These are phyloP conservation scores for Plantago ovata DNA, from an alignment of 257 asterid genomes.

Conservation along the genomic window DNA sequence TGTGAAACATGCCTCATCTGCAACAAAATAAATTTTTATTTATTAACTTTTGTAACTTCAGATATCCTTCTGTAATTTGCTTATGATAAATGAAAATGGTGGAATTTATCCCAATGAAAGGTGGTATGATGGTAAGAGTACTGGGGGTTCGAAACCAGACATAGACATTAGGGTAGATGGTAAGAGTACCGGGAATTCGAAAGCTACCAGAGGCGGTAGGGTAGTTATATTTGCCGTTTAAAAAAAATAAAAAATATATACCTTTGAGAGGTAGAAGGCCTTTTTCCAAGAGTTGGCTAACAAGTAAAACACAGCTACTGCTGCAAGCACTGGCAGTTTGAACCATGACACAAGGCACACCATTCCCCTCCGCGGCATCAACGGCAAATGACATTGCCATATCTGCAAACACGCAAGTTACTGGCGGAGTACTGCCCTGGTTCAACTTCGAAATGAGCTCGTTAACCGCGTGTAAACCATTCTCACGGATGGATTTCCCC, in stretches of 20 bases:
- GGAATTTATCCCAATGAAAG: no score
- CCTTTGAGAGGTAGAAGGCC: conserved; percentile 2
- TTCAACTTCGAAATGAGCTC: no score
- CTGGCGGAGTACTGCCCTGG: not conserved
- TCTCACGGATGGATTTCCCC: not conserved
- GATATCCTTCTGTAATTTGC: no score
- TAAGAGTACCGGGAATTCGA: no score
- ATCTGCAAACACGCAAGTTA: not conserved
- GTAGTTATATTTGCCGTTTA: no score
- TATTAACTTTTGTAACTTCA: no score
- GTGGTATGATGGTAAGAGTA: no score
- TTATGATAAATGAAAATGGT: no score
- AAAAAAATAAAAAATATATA: not conserved
- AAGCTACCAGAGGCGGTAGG: no score
- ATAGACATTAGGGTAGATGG: no score
- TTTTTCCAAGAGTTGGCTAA: not conserved
- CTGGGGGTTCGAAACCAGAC: no score
- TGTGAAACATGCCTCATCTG: conserved; percentile 33
- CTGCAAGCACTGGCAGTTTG: conserved; percentile 2
- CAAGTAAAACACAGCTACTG: not conserved
- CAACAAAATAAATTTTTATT: not conserved
- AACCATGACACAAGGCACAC: not conserved
- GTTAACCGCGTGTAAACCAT: no score
- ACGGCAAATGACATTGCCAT: not conserved
- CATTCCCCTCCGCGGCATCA: not conserved